These are phyloP conservation scores for Eucalyptus regnans DNA, from an alignment of 345 rosid species.

Conservation along the genomic window DNA sequence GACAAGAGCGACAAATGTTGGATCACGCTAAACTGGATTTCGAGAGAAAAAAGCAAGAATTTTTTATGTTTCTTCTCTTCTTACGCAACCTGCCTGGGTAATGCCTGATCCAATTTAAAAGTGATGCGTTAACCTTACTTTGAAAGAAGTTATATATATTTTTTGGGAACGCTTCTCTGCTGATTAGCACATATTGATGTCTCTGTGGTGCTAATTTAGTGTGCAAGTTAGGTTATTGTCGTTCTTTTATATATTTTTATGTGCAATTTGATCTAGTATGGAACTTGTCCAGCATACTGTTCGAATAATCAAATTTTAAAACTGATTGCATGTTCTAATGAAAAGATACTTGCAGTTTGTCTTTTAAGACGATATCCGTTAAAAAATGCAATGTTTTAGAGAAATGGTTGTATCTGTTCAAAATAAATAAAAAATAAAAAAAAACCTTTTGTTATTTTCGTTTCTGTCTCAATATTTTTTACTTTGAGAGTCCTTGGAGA, in stretches of 20 bases:
- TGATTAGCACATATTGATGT: neutral
- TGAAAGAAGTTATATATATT: neutral
- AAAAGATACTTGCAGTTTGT: neutral
- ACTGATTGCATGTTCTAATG: neutral
- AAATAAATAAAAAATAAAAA: neutral
- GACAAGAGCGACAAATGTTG: constrained; percentile 50
- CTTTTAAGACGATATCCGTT: neutral
- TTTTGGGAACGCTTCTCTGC: neutral
- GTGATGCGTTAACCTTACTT: neutral
- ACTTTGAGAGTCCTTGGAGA: neutral
- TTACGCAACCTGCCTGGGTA: constrained; percentile 30
- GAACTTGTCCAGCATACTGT: neutral
- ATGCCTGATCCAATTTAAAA: neutral
- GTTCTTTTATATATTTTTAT: no score
- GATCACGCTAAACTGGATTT: constrained; percentile 25
- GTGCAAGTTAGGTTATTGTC: neutral
- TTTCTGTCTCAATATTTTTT: neutral
- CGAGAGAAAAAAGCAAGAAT: constrained; percentile 64
- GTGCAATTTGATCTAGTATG: neutral
- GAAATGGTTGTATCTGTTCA: neutral
- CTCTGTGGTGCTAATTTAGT: neutral
- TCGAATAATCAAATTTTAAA: neutral
- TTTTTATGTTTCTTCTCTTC: constrained; percentile 53
- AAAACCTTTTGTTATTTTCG: no score
- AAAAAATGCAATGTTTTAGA: neutral